phyloP scores from a whole-genome alignment of 148 eudicot species.

The Pharnaceum exiguum region DNA sequence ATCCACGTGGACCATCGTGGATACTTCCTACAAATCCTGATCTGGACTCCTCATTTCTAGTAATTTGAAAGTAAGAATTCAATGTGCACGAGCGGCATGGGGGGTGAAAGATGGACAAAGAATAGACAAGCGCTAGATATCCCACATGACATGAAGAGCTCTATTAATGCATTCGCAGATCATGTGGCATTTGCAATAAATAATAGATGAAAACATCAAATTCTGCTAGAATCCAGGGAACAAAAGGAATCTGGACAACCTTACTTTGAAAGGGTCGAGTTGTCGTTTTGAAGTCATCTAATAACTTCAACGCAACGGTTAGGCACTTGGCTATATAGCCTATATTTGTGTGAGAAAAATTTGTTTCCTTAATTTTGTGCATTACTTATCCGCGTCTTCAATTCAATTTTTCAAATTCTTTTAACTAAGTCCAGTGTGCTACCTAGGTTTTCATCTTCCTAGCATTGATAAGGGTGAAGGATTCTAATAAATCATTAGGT shows the following conservation, averaged over 20 bases:
- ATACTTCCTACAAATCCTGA: background rate
- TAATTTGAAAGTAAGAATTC: background rate
- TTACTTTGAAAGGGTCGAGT: background rate
- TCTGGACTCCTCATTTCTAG: no score
- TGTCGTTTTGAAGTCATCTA: no score
- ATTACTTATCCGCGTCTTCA: no score
- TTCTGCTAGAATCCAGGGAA: background rate
- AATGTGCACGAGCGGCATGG: background rate
- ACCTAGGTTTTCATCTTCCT: no score
- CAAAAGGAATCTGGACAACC: constrained; percentile 1
- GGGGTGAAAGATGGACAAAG: background rate
- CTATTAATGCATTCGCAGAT: background rate
- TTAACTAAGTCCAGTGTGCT: no score
- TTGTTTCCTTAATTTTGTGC: no score
- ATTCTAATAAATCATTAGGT: no score
- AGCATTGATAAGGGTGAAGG: no score
- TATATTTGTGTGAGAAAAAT: no score
- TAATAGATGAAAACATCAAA: background rate
- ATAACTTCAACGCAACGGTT: no score
- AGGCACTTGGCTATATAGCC: no score
- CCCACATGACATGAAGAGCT: background rate
- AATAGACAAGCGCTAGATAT: background rate
- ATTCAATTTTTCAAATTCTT: no score
- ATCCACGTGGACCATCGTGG: constrained; percentile 3
- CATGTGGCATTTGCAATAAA: background rate